Evolutionary conservation across 2,329 filamentous ascomycete species (phyloP).

Genomic region (Epichloe amarillans): DNA sequence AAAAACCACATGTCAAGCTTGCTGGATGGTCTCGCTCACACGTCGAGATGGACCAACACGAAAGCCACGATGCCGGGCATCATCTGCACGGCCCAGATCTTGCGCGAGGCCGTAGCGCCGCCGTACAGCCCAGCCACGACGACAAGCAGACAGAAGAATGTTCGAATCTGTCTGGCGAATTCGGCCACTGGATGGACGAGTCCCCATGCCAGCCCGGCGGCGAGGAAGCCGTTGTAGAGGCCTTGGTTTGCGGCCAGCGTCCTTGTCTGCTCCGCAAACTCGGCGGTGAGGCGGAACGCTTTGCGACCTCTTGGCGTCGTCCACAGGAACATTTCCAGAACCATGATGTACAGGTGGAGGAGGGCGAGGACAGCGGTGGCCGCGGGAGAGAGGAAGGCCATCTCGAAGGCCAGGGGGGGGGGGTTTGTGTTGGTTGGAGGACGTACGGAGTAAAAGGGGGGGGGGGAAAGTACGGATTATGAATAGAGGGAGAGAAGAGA

Average conservation of each 20-base stretch:
- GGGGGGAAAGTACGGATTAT: no score
- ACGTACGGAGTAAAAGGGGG: no score
- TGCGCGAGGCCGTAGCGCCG: slow-evolving; percentile 25
- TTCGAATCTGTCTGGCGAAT: slow-evolving; percentile 28
- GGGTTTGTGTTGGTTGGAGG: not conserved
- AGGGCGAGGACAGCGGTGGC: slow-evolving; percentile 25
- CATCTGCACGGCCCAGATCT: slow-evolving; percentile 31
- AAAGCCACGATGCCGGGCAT: slow-evolving; percentile 11
- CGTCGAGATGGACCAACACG: slow-evolving; percentile 9
- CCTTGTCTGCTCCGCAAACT: slow-evolving; percentile 31
- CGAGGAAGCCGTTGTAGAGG: slow-evolving; percentile 40
- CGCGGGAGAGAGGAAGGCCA: slow-evolving; percentile 14
- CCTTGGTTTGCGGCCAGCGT: slow-evolving; percentile 36
- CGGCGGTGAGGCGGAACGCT: slow-evolving; percentile 29
- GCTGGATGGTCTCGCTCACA: not conserved
- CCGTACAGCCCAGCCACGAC: slow-evolving; percentile 31
- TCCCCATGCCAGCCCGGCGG: slow-evolving; percentile 33
- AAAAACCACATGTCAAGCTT: no score
- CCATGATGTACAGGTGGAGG: slow-evolving; percentile 34
- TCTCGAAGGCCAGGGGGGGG: not conserved
- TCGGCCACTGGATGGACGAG: slow-evolving; percentile 29
- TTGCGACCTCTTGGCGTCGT: slow-evolving; percentile 30
- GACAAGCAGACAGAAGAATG: slow-evolving; percentile 36
- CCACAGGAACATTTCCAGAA: slow-evolving; percentile 38
- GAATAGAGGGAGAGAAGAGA: no score